A percentile compares a stretch with the other conserved stretches of the same genome.
Conservation (phyloP, 805 yeast species). For the Metschnikowia cubensis region DNA sequence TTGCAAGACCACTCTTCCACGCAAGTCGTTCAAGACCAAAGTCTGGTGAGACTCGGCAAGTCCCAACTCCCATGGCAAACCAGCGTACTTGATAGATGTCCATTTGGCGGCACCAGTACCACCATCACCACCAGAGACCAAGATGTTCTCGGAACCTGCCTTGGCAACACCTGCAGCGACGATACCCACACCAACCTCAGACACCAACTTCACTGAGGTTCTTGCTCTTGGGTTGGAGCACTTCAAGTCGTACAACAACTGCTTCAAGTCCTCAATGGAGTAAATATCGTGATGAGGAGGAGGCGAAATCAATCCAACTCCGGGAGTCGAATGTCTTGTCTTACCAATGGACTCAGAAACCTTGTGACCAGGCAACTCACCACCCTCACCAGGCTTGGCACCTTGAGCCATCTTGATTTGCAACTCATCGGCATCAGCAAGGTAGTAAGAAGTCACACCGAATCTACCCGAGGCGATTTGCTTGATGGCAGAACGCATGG, state of each 20-base stretch:
- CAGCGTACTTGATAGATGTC: slow-evolving; percentile 96
- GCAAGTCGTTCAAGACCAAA: slow-evolving; percentile 86
- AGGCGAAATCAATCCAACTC: slow-evolving; percentile 95
- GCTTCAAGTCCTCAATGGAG: slow-evolving; percentile 96
- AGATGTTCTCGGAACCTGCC: slow-evolving; percentile 95
- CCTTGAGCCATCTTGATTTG: slow-evolving; percentile 99
- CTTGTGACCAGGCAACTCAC: slow-evolving; percentile 94
- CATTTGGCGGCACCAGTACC: slow-evolving; percentile 99
- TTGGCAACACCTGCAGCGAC: slow-evolving; percentile 99
- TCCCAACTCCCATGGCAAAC: slow-evolving; percentile 98
- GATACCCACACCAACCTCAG: slow-evolving; percentile 98
- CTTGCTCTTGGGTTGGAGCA: slow-evolving; percentile 97
- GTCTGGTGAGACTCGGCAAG: slow-evolving; percentile 98
- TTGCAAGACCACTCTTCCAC: slow-evolving; percentile 93
- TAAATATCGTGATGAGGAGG: slow-evolving; percentile 99
- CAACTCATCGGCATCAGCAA: slow-evolving; percentile 94
- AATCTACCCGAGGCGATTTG: slow-evolving; percentile 98
- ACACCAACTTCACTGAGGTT: slow-evolving; percentile 92
- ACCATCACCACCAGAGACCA: slow-evolving; percentile 98
- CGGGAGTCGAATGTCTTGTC: slow-evolving; percentile 94
- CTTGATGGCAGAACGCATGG: slow-evolving; percentile 98
- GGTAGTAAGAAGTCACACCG: slow-evolving; percentile 93
- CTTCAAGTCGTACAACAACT: slow-evolving; percentile 91
- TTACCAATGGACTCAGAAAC: slow-evolving; percentile 85
- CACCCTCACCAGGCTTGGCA: slow-evolving; percentile 99